phyloP scores from a whole-genome alignment of 192 early-diverging fungal species.

The Entrophospora sp. region DNA sequence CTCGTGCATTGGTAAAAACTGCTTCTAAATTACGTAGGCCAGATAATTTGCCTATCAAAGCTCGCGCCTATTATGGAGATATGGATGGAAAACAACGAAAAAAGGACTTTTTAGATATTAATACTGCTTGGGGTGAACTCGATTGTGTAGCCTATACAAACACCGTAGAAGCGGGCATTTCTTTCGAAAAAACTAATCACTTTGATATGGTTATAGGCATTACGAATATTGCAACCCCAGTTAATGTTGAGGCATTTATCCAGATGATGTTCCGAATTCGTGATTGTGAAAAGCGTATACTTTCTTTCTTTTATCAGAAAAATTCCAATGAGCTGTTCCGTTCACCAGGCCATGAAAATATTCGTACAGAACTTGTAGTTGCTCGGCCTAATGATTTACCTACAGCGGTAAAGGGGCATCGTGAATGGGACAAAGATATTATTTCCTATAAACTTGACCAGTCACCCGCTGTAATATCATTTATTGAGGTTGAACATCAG shows the following conservation, averaged over 20 bases:
- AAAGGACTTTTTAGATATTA: constrained; percentile 8
- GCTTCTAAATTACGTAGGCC: neutral
- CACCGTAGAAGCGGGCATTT: neutral
- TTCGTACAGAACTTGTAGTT: neutral
- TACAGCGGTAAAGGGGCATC: neutral
- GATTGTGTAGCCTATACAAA: neutral
- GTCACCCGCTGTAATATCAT: constrained; percentile 1
- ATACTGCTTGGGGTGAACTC: neutral
- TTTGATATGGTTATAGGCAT: constrained; percentile 4
- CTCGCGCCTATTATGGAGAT: neutral
- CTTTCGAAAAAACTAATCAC: neutral
- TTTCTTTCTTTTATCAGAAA: neutral
- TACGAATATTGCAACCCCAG: neutral
- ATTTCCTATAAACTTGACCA: constrained; percentile 4
- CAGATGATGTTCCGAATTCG: neutral
- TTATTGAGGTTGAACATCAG: constrained; percentile 1
- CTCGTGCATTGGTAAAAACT: constrained; percentile 5
- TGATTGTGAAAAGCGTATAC: neutral
- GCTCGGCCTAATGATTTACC: neutral
- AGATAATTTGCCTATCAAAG: neutral
- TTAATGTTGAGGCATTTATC: neutral
- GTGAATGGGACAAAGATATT: neutral
- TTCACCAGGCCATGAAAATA: neutral
- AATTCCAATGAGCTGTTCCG: neutral
- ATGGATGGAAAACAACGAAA: neutral